Evolutionary conservation across 306 rosid genomes (phyloP).

Genomic region (Sesbania bispinosa): DNA sequence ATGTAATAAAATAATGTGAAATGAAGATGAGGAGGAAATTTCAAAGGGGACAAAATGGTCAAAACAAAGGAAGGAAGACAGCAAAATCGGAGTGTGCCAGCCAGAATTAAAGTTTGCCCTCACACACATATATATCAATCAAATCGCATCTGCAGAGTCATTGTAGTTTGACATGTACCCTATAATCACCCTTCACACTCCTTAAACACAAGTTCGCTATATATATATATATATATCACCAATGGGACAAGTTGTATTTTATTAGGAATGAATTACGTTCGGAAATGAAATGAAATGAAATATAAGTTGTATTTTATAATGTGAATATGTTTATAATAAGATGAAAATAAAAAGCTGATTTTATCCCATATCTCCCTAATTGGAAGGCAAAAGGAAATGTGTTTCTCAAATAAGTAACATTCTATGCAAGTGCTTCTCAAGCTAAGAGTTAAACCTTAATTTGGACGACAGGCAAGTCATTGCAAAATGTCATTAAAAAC

Average conservation of each 20-base stretch:
- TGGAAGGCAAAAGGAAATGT: no score
- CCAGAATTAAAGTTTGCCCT: slow-evolving; percentile 29
- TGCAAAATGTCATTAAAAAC: neutral
- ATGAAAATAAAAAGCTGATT: no score
- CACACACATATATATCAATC: neutral
- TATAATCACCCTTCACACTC: slow-evolving; percentile 29
- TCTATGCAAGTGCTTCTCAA: neutral
- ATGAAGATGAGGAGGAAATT: slow-evolving; percentile 25
- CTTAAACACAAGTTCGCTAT: no score
- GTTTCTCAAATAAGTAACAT: neutral
- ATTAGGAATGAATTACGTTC: no score
- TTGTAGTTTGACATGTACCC: slow-evolving; percentile 28
- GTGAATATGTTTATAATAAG: no score
- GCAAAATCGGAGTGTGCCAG: slow-evolving; percentile 12
- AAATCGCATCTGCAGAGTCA: slow-evolving; percentile 25
- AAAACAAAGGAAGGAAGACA: slow-evolving; percentile 34
- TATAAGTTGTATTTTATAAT: no score
- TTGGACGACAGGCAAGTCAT: neutral
- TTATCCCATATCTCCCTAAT: no score
- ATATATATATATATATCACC: no score
- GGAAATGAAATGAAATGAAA: no score
- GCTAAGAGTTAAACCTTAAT: neutral
- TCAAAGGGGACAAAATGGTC: slow-evolving; percentile 33
- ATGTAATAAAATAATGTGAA: neutral
- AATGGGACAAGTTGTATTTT: no score